Evolutionary conservation across 2,329 filamentous ascomycete genomes (phyloP).

Genomic region (Cytospora schulzeri): DNA sequence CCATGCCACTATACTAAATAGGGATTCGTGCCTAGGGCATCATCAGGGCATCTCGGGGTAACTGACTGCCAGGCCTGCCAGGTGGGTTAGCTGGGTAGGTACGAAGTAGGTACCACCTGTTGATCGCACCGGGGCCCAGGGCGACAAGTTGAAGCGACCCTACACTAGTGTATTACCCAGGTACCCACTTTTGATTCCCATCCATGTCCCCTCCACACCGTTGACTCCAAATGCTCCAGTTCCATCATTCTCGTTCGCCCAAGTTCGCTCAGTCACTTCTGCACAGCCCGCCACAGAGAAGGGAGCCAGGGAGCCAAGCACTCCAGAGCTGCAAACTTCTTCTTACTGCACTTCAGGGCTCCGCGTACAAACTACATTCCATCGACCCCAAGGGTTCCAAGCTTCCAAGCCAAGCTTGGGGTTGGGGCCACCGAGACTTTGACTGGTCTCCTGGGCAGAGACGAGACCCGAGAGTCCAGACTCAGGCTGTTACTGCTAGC

Average conservation of each 20-base stretch:
- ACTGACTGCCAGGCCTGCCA: too few species aligned
- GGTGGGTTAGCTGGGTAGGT: neutral
- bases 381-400: too few species aligned
- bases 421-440: neutral
- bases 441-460: neutral
- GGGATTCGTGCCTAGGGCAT: too few species aligned
- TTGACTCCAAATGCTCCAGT: neutral
- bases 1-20: too few species aligned
- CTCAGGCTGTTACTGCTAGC: neutral
- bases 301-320: neutral
- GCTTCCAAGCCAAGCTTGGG: too few species aligned
- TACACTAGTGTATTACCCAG: slow-evolving; percentile 6
- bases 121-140: neutral
- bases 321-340: neutral
- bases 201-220: slow-evolving; percentile 2
- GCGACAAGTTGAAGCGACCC: too few species aligned
- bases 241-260: neutral
- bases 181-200: slow-evolving; percentile 21
- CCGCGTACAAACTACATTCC: too few species aligned
- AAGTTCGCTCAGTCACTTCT: neutral
- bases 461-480: neutral
- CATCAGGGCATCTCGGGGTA: too few species aligned
- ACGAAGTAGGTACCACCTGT: neutral
- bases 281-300: neutral
- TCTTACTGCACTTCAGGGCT: too few species aligned